phyloP scores from a whole-genome alignment of 768 basidiomycete species.

The Podaxis rugospora region DNA sequence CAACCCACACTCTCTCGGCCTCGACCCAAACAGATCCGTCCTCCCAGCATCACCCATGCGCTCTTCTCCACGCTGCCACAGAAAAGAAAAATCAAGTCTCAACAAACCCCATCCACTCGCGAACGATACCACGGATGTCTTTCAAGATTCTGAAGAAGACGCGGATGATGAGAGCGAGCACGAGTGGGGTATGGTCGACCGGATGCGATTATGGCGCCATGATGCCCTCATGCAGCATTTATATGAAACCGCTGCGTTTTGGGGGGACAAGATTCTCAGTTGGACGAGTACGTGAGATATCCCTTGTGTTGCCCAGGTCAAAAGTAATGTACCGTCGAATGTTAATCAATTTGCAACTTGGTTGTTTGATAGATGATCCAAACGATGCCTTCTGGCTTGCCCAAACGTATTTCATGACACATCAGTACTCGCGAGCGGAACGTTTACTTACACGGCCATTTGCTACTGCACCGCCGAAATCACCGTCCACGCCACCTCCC shows the following conservation, averaged over 20 bases:
- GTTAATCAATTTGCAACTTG: not conserved
- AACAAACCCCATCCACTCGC: conserved; percentile 64
- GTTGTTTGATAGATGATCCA: conserved; percentile 65
- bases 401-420: conserved; percentile 94
- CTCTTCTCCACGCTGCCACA: conserved; percentile 58
- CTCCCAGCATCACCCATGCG: conserved; percentile 68
- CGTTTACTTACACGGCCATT: conserved; percentile 87
- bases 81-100: conserved; percentile 48
- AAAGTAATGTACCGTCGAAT: not conserved
- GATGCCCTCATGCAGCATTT: conserved; percentile 99
- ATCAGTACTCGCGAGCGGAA: conserved; percentile 94
- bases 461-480: conserved; percentile 45
- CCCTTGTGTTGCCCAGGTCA: not conserved
- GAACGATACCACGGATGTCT: conserved; percentile 73
- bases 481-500: conserved; percentile 26
- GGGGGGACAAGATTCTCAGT: conserved; percentile 95
- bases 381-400: conserved; percentile 99
- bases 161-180: conserved; percentile 54
- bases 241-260: conserved; percentile 95
- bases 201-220: conserved; percentile 95
- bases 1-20: conserved; percentile 47
- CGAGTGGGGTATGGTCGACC: conserved; percentile 87
- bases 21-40: conserved; percentile 80
- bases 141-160: conserved; percentile 61
- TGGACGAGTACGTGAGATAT: conserved; percentile 76